Evolutionary conservation across 164 flowering plant genomes (phyloP), one percentile per base, ranked within the genome.

Genomic region (Aristolochia fimbriata): DNA sequence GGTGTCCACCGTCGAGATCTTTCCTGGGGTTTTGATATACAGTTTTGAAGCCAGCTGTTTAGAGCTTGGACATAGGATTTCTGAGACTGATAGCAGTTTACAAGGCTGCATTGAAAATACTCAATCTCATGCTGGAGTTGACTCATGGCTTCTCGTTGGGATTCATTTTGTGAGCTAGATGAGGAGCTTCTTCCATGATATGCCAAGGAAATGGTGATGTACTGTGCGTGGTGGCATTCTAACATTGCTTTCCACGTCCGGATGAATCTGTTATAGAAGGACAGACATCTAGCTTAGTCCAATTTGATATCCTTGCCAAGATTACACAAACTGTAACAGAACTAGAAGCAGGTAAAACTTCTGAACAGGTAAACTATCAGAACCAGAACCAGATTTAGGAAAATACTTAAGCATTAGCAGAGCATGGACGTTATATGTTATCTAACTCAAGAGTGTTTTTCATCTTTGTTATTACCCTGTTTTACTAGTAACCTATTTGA

Each of bases 241-340:
- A 94, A 83, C 97, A 94, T 88, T 47, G 79, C 81, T 65, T 84
- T 94, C 99, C 99, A 94, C 97, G 91, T 94, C 51, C 89, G 74
- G 50, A 74, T 79, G 67, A 87, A 69, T 64, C 99, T 94, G 83
- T 73, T 74, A 16, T 58, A 45, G 27, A 27, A 15, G 12, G 57
- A 33, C 53, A 16, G 10, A 10, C 47, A 61, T 49, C 16, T 17
- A 49, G 52, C 52, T 6, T 6, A 4, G 14, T 49, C 20, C 55
- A 66, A 49, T n/a, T 6, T 47, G 14, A 46, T 14, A 30, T 45
- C 11, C 43, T 20, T 43, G n/a, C 3, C 43, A 7, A 37, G 43
- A 37, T 37, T n/a, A 6, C 4, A 10, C 43, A 37, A 37, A 37
- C 43, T 37, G 43, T 37, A 37, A 37, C 43, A 37, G 43, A 37